Evolutionary conservation across 1,284 basidiomycete genomes (phyloP), one percentile per base, ranked within the genome.

Genomic region (Apiotrichum akiyoshidainum): DNA sequence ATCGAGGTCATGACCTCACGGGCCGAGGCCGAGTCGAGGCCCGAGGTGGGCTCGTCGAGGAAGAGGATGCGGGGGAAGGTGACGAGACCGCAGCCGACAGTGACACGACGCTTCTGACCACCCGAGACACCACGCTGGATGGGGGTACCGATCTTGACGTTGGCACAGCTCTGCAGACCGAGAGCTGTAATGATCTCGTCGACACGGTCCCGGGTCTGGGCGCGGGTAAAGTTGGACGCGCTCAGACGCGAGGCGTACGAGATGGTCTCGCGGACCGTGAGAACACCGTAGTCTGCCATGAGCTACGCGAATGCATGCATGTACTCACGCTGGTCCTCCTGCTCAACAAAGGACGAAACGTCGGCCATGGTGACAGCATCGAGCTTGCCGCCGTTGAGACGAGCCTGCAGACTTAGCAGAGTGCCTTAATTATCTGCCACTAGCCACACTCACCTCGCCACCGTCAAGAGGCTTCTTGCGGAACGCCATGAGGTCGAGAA

Each of bases 91-190:
- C 66, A 71, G 11, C 74, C 79, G 60, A 79, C 71, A 2, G 68
- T 70, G 19, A 78, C 72, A 0, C 78, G 60, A 6, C 76, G 59
- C 54, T 75, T 76, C 60, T 80, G 78, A 1, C 79, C 79, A 9
- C 79, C 79, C 5, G 65, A 68, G 59, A 80, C 72, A 16, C 80
- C 79, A 26, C 78, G 70, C 46, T 73, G 71, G 40, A 80, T 68
- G 5, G 79, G 72, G 1, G 76, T 78, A 9, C 79, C 79, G 55
- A 80, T 77, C 51, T 49, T 53, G 45, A 48, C 16, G 40, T 49
- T 37, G 7, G 54, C 54, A 31, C 61, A 63, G 14, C 41, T 46
- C 35, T 52, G 21, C 5, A 67, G 53, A 31, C 68, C 64, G 22
- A 70, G 57, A 1, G 56, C 57, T 0, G 46, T 19, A 39, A 68